These are phyloP conservation scores for Mucor piriformis DNA, from an alignment of 371 early-diverging fungal species.

Conservation along the genomic window DNA sequence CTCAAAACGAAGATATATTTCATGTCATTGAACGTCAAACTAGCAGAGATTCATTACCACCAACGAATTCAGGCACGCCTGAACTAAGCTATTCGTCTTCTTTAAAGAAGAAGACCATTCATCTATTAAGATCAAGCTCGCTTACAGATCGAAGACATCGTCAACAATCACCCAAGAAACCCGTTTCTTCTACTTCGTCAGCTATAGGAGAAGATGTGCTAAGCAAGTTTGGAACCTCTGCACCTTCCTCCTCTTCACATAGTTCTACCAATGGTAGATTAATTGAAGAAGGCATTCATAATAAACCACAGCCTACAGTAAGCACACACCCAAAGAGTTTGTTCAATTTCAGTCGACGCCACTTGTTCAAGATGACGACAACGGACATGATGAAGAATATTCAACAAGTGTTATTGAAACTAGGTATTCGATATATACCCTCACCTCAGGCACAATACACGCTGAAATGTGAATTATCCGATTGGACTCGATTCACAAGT, in stretches of 20 bases:
- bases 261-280: constrained; percentile 8
- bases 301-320: constrained; percentile 9
- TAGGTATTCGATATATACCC: constrained; percentile 29
- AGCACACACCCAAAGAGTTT: constrained; percentile 41
- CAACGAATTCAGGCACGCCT: not conserved
- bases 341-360: constrained; percentile 44
- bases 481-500: constrained; percentile 4
- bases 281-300: constrained; percentile 13
- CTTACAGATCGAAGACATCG: constrained; percentile 15
- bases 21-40: not conserved
- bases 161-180: constrained; percentile 1
- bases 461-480: constrained; percentile 29
- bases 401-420: constrained; percentile 21
- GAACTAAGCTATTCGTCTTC: constrained; percentile 4
- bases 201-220: not conserved
- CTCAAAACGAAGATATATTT: constrained; percentile 1
- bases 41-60: not conserved
- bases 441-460: constrained; percentile 24
- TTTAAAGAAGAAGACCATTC: constrained; percentile 22
- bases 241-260: constrained; percentile 1
- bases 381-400: constrained; percentile 37
- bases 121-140: constrained; percentile 21
- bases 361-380: constrained; percentile 35
- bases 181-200: not conserved
- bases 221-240: constrained; percentile 6